Percentiles rank a stretch among this genome's conserved stretches.
Conservation (phyloP, 352 stramenopile genomes). For the Peronospora belbahrii region DNA sequence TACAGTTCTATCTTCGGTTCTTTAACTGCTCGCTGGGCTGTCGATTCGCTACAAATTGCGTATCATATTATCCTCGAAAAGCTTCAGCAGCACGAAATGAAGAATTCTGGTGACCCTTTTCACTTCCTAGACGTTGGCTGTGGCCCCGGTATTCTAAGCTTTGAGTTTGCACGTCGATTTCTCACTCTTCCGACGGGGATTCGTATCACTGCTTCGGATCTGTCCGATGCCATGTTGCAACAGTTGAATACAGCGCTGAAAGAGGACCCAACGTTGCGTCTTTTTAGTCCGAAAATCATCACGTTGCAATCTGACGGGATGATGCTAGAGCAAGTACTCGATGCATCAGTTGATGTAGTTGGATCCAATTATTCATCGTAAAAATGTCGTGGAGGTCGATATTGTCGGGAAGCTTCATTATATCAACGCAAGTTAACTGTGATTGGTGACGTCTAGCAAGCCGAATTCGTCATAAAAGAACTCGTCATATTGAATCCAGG, state of each 20-base stretch:
- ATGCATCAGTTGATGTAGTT: conserved; percentile 28
- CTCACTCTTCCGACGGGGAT: conserved; percentile 8
- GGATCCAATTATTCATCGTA: too few species aligned
- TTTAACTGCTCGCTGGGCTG: conserved; percentile 11
- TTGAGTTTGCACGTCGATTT: conserved; percentile 32
- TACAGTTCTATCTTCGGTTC: conserved; percentile 15
- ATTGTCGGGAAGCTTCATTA: too few species aligned
- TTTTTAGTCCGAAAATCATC: conserved; percentile 20
- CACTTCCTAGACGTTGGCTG: conserved; percentile 35
- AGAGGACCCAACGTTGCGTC: conserved; percentile 6
- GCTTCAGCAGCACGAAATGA: conserved; percentile 12
- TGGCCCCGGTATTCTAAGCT: conserved; percentile 25
- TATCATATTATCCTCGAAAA: conserved; percentile 13
- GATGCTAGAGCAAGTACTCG: conserved; percentile 22
- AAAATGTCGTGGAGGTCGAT: too few species aligned
- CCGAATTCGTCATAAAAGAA: too few species aligned
- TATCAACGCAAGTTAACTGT: too few species aligned
- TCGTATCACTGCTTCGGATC: conserved; percentile 34
- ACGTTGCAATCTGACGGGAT: conserved; percentile 37
- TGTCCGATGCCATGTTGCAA: conserved; percentile 35
- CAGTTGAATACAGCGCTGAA: conserved; percentile 21
- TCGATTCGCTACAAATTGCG: conserved; percentile 20
- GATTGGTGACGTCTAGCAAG: too few species aligned
- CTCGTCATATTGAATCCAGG: too few species aligned
- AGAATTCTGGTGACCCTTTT: conserved; percentile 5